Base-by-base conservation (phyloP, 2,329 filamentous ascomycete genomes). In the Fusarium verticillioides region DNA sequence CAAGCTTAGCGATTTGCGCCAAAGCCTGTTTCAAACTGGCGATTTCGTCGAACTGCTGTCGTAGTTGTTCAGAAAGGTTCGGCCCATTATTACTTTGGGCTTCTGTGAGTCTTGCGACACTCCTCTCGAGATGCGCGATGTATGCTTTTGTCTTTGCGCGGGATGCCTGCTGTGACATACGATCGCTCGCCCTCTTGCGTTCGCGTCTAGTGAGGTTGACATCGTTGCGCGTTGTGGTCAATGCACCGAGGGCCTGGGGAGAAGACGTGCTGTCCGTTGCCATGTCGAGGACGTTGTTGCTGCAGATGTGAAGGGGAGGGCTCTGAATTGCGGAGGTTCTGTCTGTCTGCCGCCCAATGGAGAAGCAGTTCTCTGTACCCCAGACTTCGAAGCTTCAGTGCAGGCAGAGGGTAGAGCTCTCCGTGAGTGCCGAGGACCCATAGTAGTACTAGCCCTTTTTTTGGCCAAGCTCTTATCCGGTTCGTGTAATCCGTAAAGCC, bases 231-330 rank as follows among this genome's bases (percentile, higher is more conserved):
- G 9, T 49, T 9, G 21, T 49, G 19, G 7, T 18, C 13, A 49
- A 30, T 9, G 15, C 28, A 12, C 26, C 26, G 0, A 49, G 0
- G 3, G 13, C 13, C 1, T 49, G 46, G 0, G 46, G 44, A 28
- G 44, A 49, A n/a, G 46, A 2, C 3, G 46, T n/a, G 21, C 28
- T 30, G 4, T 30, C 46, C 3, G 46, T n/a, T 16, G 13, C 13
- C 46, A 49, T 49, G 13, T 8, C 4, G 26, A 30, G 19, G 9
- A 34, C 12, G 32, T 15, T 8, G n/a, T 9, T 47, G 19, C 12
- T 46, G 18, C 44, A 30, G 26, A n/a, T 47, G 19, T 19, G n/a
- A n/a, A 15, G n/a, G n/a, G 16, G 7, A 23, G 9, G 16, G 9
- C 40, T 23, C 9, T 43, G 40, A 2, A 6, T 21, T 5, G 3